Evolutionary conservation across 371 early-diverging fungal species (phyloP).

Genomic region (Blyttiomyces sp.): DNA sequence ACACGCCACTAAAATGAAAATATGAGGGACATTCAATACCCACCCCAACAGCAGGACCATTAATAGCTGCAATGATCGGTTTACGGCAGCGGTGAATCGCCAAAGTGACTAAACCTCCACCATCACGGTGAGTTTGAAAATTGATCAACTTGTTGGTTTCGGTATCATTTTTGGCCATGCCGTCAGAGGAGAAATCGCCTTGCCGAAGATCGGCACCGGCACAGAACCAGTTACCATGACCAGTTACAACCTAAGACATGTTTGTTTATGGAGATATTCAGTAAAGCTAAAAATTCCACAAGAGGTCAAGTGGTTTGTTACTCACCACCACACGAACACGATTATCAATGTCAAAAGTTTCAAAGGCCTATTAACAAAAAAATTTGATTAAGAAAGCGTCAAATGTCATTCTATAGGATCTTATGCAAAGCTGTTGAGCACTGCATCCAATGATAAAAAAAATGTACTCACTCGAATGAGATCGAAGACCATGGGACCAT

Average conservation of each 20-base stretch:
- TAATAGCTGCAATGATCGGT: conserved; percentile 23
- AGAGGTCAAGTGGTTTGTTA: no score
- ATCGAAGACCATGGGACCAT: neutral
- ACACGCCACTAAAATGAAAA: no score
- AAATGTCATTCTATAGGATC: no score
- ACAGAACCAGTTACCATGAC: conserved; percentile 18
- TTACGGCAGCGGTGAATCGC: conserved; percentile 21
- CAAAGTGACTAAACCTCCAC: conserved; percentile 16
- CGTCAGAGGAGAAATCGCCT: conserved; percentile 8
- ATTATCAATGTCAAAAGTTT: conserved; percentile 16
- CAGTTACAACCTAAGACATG: conserved; percentile 13
- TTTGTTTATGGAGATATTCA: no score
- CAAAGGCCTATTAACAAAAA: conserved; percentile 11
- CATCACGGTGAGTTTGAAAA: conserved; percentile 14
- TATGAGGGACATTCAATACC: no score
- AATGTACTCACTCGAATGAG: no score
- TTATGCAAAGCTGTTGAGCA: no score
- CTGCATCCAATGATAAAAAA: no score
- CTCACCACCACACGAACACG: conserved; percentile 12
- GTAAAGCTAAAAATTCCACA: no score
- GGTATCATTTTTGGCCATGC: neutral
- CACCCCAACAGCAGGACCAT: conserved; percentile 24
- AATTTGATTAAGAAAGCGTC: no score
- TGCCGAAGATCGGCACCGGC: conserved; percentile 12
- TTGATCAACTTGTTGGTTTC: neutral